Conservation (phyloP, 78 protist species). For the Fonticula alba region DNA sequence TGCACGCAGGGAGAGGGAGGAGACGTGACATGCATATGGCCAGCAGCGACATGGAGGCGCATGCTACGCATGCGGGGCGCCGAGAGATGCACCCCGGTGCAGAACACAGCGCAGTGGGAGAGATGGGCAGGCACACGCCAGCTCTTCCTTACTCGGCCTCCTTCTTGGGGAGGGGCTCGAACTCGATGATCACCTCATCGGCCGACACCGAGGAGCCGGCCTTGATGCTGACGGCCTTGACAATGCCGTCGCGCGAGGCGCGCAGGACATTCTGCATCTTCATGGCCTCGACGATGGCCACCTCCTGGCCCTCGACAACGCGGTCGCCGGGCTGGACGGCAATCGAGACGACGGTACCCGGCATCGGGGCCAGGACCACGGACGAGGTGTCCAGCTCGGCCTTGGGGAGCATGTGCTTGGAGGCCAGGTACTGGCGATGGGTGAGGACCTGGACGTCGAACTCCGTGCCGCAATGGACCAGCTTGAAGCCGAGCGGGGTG, state of each 20-base stretch:
- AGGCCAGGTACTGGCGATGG: conserved; percentile 12
- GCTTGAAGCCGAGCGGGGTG: conserved; percentile 9
- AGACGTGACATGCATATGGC: too few relatives aligned
- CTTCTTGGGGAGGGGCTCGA: too few relatives aligned
- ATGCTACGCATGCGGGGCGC: too few relatives aligned
- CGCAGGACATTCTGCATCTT: conserved; percentile 88
- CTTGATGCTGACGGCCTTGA: conserved; percentile 22
- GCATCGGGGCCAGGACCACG: conserved; percentile 64
- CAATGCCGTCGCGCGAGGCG: conserved; percentile 47
- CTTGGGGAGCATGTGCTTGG: conserved; percentile 41
- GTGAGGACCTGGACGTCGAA: conserved; percentile 25
- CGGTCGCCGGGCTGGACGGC: conserved; percentile 53
- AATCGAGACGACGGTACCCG: conserved; percentile 45
- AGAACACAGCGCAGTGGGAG: too few relatives aligned
- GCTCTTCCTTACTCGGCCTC: too few relatives aligned
- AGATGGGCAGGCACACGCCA: too few relatives aligned
- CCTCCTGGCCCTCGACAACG: conserved; percentile 52
- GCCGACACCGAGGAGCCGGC: conserved; percentile 6
- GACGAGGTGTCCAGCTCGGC: conserved; percentile 23
- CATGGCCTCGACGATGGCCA: conserved; percentile 92
- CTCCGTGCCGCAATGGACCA: conserved; percentile 14
- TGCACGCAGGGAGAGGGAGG: too few relatives aligned
- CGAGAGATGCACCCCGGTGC: too few relatives aligned
- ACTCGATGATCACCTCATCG: too few relatives aligned
- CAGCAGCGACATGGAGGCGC: too few relatives aligned